phyloP scores from a whole-genome alignment of 345 rosid genomes.

The Hevea brasiliensis region DNA sequence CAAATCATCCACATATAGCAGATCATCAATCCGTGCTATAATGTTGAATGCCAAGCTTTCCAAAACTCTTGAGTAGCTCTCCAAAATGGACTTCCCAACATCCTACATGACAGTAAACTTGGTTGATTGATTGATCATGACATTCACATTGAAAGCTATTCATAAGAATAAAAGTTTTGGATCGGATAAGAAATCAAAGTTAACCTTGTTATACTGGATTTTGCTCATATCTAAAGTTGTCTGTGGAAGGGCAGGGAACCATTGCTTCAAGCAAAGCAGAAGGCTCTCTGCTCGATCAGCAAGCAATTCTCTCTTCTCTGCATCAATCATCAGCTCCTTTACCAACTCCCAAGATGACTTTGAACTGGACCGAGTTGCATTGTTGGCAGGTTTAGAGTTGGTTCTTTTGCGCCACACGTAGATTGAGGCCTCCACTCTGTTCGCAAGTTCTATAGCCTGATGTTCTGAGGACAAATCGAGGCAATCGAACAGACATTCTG shows the following conservation, averaged over 20 bases:
- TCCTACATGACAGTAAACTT: conserved; percentile 36
- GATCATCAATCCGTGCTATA: conserved; percentile 87
- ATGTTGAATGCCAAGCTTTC: conserved; percentile 95
- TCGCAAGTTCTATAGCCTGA: conserved; percentile 91
- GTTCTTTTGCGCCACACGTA: conserved; percentile 69
- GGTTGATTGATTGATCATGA: not conserved
- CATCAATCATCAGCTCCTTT: conserved; percentile 85
- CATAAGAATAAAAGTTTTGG: not conserved
- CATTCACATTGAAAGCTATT: not conserved
- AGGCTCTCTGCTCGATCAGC: conserved; percentile 90
- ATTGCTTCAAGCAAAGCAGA: conserved; percentile 78
- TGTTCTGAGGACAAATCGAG: conserved; percentile 92
- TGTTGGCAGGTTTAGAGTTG: conserved; percentile 49
- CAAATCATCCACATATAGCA: conserved; percentile 82
- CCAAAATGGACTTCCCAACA: conserved; percentile 91
- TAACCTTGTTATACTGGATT: conserved; percentile 88
- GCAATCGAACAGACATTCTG: conserved; percentile 86
- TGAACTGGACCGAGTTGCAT: conserved; percentile 50
- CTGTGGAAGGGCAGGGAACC: conserved; percentile 92
- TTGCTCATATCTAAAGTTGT: conserved; percentile 94
- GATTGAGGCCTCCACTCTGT: conserved; percentile 77
- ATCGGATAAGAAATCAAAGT: not conserved
- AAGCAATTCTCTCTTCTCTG: conserved; percentile 77
- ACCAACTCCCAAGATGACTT: conserved; percentile 92
- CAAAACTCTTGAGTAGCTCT: conserved; percentile 89